Conservation (phyloP, 2,329 filamentous ascomycete genomes). For the Penicillium nordicum region DNA sequence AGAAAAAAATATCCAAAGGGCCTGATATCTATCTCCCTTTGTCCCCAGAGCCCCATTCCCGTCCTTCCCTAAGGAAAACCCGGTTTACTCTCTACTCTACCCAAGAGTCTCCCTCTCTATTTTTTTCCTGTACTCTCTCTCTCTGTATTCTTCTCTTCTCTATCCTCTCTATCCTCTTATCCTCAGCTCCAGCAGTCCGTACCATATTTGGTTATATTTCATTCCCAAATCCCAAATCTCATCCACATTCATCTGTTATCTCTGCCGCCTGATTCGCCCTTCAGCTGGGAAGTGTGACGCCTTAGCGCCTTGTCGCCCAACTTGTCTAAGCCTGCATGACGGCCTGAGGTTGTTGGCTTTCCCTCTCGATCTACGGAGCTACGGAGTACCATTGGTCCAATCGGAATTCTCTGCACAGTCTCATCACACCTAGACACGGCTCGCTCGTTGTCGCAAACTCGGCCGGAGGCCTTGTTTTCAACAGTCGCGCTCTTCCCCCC, state of each 20-base stretch:
- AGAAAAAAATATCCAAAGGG: background rate
- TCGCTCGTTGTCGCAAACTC: conserved; percentile 15
- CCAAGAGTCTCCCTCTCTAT: background rate
- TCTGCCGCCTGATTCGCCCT: conserved; percentile 17
- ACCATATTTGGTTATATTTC: background rate
- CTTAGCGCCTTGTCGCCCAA: conserved; percentile 31
- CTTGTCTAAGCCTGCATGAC: conserved; percentile 20
- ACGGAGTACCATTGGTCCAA: conserved; percentile 13
- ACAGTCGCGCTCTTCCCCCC: conserved; percentile 10
- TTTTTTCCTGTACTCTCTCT: conserved; percentile 1
- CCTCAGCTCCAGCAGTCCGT: background rate
- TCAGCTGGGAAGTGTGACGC: conserved; percentile 13
- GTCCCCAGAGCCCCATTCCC: background rate
- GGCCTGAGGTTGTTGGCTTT: conserved; percentile 21
- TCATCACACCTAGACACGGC: conserved; percentile 10
- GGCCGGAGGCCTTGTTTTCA: conserved; percentile 5
- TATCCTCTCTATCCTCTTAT: background rate
- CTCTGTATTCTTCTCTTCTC: background rate
- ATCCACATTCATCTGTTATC: conserved; percentile 2
- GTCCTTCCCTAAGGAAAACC: background rate
- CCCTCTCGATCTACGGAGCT: background rate
- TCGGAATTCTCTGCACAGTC: conserved; percentile 15
- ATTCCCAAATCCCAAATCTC: background rate
- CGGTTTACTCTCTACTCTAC: background rate
- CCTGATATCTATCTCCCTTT: background rate